Percentiles rank a stretch among this genome's conserved stretches.
Conservation (phyloP, 805 yeast genomes). For the Candida alai region DNA sequence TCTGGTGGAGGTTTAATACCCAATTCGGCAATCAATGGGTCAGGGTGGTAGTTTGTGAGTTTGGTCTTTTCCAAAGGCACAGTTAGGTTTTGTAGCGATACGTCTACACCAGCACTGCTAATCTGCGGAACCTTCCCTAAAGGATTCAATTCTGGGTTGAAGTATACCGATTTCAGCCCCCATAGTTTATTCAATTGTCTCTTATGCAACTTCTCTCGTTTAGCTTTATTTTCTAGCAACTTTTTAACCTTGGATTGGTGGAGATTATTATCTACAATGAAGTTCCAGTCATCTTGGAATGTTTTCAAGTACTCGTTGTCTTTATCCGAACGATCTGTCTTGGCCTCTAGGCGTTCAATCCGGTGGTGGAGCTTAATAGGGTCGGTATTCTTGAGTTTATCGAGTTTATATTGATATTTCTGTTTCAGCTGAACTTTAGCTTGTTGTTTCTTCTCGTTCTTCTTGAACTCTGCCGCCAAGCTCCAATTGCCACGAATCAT, state of each 20-base stretch:
- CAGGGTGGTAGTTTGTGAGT: conserved; percentile 18
- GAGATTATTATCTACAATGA: conserved; percentile 30
- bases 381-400: conserved; percentile 24
- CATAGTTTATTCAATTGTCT: conserved; percentile 25
- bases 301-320: conserved; percentile 19
- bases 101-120: conserved; percentile 7
- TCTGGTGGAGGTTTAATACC: conserved; percentile 37
- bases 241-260: conserved; percentile 26
- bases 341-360: conserved; percentile 25
- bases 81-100: conserved; percentile 23
- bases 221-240: conserved; percentile 19
- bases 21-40: conserved; percentile 25
- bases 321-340: conserved; percentile 12
- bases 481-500: conserved; percentile 32
- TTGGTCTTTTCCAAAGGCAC: conserved; percentile 25
- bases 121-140: conserved; percentile 49
- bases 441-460: conserved; percentile 33
- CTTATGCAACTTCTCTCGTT: conserved; percentile 14
- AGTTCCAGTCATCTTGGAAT: conserved; percentile 39
- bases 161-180: conserved; percentile 52
- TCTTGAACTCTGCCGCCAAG: conserved; percentile 34
- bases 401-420: conserved; percentile 25
- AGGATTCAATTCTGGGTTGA: conserved; percentile 66
- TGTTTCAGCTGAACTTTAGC: conserved; percentile 34
- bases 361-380: conserved; percentile 34